A percentile compares a stretch with the other conserved stretches of the same genome.
Evolutionary conservation across 257 asterid genomes (phyloP).

Genomic region (Salvia splendens): DNA sequence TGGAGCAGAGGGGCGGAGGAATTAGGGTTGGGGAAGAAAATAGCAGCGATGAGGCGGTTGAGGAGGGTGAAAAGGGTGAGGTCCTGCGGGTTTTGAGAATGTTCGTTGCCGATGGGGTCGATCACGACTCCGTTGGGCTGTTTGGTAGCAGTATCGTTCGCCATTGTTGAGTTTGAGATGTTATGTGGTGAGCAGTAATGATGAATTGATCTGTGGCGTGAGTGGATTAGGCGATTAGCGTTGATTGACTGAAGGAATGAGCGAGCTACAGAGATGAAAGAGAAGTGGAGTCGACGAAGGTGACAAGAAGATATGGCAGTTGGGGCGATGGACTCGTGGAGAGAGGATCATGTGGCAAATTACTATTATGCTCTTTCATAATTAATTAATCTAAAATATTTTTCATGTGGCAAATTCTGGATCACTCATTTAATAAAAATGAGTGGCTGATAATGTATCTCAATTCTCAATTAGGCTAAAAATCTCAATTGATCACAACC

Average conservation of each 20-base stretch:
- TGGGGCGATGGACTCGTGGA: not conserved
- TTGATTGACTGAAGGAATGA: slow-evolving; percentile 16
- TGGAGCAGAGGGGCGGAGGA: slow-evolving; percentile 42
- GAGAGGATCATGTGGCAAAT: too few species aligned
- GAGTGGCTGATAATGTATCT: too few species aligned
- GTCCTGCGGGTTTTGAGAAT: slow-evolving; percentile 24
- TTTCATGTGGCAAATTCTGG: too few species aligned
- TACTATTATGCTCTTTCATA: too few species aligned
- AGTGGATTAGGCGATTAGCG: slow-evolving; percentile 1
- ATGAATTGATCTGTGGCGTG: not conserved
- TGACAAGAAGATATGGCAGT: not conserved
- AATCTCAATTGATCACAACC: too few species aligned
- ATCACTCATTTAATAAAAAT: too few species aligned
- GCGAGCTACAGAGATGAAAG: not conserved
- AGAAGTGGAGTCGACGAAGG: not conserved
- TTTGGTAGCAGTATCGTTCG: slow-evolving; percentile 38
- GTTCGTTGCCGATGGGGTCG: slow-evolving; percentile 25
- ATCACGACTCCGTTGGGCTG: slow-evolving; percentile 38
- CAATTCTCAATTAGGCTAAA: too few species aligned
- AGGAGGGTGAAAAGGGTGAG: slow-evolving; percentile 57
- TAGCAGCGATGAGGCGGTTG: slow-evolving; percentile 50
- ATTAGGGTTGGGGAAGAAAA: slow-evolving; percentile 53
- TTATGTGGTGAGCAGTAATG: slow-evolving; percentile 6
- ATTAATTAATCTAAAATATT: too few species aligned
- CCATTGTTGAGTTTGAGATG: slow-evolving; percentile 17